Evolutionary conservation across 257 asterid species (phyloP).

Genomic region (Jacaranda mimosifolia): DNA sequence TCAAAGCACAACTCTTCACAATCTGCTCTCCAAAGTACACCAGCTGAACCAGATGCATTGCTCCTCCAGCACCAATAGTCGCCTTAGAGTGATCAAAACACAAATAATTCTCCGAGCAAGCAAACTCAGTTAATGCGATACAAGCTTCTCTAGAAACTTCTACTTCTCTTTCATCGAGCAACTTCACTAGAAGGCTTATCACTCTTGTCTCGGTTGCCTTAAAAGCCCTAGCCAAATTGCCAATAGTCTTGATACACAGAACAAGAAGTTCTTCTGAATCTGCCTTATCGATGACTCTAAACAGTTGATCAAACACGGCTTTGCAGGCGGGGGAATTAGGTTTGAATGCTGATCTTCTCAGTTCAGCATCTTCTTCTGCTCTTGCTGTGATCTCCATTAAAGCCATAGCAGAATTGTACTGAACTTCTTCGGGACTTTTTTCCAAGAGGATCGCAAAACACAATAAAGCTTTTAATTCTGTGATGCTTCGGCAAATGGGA

Average conservation of each 20-base stretch:
- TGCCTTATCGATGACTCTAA: constrained; percentile 48
- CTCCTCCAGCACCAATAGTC: constrained; percentile 65
- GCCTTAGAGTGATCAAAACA: constrained; percentile 71
- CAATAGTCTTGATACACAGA: constrained; percentile 68
- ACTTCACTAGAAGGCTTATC: constrained; percentile 64
- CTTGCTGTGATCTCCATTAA: constrained; percentile 78
- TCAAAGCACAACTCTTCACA: constrained; percentile 59
- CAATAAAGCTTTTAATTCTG: constrained; percentile 77
- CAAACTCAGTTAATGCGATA: constrained; percentile 63
- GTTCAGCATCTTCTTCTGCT: constrained; percentile 67
- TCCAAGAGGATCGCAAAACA: constrained; percentile 79
- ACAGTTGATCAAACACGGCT: constrained; percentile 70
- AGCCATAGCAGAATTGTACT: constrained; percentile 79
- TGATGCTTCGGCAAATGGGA: constrained; percentile 77
- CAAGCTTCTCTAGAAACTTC: constrained; percentile 66
- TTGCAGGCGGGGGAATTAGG: constrained; percentile 81
- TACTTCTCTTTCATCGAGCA: constrained; percentile 64
- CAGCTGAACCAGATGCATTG: constrained; percentile 69
- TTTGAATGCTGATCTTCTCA: constrained; percentile 69
- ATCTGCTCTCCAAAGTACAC: constrained; percentile 73
- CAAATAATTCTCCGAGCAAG: constrained; percentile 59
- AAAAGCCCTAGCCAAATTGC: constrained; percentile 48
- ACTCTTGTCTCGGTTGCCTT: constrained; percentile 59
- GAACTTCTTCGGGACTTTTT: constrained; percentile 74
- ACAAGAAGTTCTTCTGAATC: constrained; percentile 56